phyloP scores from a whole-genome alignment of 1,284 basidiomycete genomes.

The Grifola frondosa region DNA sequence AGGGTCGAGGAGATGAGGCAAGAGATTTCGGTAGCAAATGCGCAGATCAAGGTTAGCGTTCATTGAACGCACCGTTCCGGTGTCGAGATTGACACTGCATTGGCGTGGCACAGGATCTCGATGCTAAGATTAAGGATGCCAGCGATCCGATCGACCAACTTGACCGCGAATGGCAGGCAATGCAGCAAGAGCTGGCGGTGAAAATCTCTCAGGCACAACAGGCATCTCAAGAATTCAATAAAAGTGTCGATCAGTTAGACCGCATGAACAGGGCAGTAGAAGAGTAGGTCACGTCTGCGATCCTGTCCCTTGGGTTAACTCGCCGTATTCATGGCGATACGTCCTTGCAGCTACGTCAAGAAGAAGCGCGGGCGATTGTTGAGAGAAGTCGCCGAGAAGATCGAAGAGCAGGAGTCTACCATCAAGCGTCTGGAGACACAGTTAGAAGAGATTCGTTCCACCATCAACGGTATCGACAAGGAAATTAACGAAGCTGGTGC shows the following conservation, averaged over 20 bases:
- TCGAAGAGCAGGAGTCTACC: conserved; percentile 59
- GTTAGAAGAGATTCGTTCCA: conserved; percentile 55
- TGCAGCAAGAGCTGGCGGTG: conserved; percentile 52
- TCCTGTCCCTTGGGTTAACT: background rate
- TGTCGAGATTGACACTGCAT: conserved; percentile 5
- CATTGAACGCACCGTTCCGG: background rate
- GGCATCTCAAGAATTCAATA: conserved; percentile 63
- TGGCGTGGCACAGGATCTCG: conserved; percentile 54
- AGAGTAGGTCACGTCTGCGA: conserved; percentile 41
- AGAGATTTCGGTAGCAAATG: conserved; percentile 44
- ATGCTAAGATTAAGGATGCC: conserved; percentile 60
- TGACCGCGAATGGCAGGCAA: conserved; percentile 56
- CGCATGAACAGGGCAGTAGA: conserved; percentile 63
- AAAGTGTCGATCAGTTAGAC: conserved; percentile 62
- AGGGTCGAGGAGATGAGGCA: conserved; percentile 62
- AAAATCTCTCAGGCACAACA: conserved; percentile 54
- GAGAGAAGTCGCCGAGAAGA: conserved; percentile 58
- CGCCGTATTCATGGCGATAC: conserved; percentile 4
- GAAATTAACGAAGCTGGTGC: conserved; percentile 75
- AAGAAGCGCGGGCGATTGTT: conserved; percentile 67
- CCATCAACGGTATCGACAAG: conserved; percentile 58
- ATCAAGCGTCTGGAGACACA: conserved; percentile 56
- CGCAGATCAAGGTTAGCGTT: conserved; percentile 27
- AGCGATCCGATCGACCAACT: conserved; percentile 69
- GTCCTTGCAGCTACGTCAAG: conserved; percentile 62